Evolutionary conservation across 2,329 filamentous ascomycete species (phyloP).

Genomic region (Colletotrichum sp.): DNA sequence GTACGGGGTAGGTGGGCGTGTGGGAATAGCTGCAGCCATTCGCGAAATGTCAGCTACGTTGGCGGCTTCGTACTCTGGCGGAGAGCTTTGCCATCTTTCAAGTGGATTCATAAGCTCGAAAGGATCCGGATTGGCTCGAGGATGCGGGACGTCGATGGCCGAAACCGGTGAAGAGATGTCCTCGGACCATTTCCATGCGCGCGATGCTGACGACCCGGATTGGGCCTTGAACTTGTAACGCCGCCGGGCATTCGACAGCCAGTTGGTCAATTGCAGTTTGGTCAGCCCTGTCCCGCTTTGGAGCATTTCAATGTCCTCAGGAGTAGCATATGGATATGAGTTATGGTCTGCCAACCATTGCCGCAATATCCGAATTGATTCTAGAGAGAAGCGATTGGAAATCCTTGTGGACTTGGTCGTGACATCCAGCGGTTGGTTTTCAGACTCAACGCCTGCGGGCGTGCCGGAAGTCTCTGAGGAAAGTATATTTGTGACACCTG

Average conservation of each 20-base stretch:
- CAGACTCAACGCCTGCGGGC: neutral
- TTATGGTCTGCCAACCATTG: neutral
- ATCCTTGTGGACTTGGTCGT: neutral
- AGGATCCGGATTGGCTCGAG: neutral
- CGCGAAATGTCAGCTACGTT: neutral
- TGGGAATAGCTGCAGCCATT: neutral
- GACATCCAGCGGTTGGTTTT: neutral
- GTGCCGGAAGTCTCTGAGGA: neutral
- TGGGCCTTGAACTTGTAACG: neutral
- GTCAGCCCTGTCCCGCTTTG: neutral
- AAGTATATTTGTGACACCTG: neutral
- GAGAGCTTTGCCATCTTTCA: neutral
- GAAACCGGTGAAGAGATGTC: neutral
- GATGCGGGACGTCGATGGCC: neutral
- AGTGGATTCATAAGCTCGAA: neutral
- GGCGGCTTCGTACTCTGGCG: neutral
- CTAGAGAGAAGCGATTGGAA: neutral
- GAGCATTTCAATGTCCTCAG: neutral
- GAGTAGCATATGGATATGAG: neutral
- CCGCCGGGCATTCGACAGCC: neutral
- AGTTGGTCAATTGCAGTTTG: neutral
- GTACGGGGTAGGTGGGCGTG: neutral
- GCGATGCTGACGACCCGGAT: neutral
- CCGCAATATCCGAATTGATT: neutral
- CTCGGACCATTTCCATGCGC: neutral